Evolutionary conservation across 371 early-diverging fungal genomes (phyloP).

Genomic region (Saksenaea oblongispora): DNA sequence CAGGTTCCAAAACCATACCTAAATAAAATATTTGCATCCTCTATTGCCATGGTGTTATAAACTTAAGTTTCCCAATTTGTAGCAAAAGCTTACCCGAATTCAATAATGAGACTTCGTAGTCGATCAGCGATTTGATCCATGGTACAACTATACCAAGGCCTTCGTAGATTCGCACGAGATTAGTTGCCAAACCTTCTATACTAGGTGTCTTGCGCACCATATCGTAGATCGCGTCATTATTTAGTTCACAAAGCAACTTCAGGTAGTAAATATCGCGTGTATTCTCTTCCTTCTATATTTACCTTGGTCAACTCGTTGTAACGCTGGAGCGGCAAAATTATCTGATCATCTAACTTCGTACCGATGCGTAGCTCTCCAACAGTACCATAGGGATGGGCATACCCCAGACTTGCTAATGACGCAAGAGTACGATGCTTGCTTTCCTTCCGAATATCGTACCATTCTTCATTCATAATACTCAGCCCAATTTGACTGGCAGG

Average conservation of each 20-base stretch:
- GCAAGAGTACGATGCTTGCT: slow-evolving; percentile 30
- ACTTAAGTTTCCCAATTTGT: background rate
- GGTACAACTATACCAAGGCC: slow-evolving; percentile 40
- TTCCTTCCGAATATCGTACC: slow-evolving; percentile 53
- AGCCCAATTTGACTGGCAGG: slow-evolving; percentile 28
- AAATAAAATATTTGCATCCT: slow-evolving; percentile 59
- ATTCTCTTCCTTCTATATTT: slow-evolving; percentile 5
- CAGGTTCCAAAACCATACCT: slow-evolving; percentile 15
- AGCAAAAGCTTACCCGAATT: slow-evolving; percentile 33
- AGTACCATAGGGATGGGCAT: slow-evolving; percentile 20
- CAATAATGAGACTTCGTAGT: slow-evolving; percentile 59
- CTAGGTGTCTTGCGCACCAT: slow-evolving; percentile 45
- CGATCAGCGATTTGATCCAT: slow-evolving; percentile 63
- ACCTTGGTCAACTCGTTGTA: slow-evolving; percentile 39
- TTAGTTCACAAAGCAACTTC: slow-evolving; percentile 46
- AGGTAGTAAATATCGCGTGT: background rate
- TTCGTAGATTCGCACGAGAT: slow-evolving; percentile 56
- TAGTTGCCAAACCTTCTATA: slow-evolving; percentile 60
- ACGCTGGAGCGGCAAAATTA: slow-evolving; percentile 44
- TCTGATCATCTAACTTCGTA: slow-evolving; percentile 58
- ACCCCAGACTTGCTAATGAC: slow-evolving; percentile 31
- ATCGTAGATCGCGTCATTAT: slow-evolving; percentile 51
- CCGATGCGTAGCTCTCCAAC: slow-evolving; percentile 61
- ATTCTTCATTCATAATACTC: slow-evolving; percentile 36
- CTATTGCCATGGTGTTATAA: slow-evolving; percentile 13